Conservation (phyloP, 495 filamentous ascomycete species). For the Elasticomyces elasticus region DNA sequence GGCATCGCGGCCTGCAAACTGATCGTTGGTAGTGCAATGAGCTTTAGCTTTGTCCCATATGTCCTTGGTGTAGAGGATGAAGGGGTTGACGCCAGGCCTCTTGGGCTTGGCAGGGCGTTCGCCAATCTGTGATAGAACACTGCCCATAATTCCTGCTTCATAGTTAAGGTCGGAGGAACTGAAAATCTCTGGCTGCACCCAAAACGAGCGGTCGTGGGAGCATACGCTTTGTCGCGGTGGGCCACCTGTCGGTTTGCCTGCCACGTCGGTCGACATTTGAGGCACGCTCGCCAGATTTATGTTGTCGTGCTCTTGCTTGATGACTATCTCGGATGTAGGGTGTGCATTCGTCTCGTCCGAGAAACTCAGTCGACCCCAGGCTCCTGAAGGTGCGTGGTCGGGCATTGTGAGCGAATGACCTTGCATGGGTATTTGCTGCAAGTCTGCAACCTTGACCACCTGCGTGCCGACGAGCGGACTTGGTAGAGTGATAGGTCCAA, state of each 20-base stretch:
- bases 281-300: not conserved
- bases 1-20: conserved; percentile 58
- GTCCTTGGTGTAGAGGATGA: conserved; percentile 63
- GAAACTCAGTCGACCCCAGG: not conserved
- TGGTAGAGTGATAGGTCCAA: conserved; percentile 72
- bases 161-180: conserved; percentile 43
- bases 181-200: conserved; percentile 9
- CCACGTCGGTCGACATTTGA: not conserved
- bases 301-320: conserved; percentile 15
- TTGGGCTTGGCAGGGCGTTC: conserved; percentile 59
- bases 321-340: not conserved
- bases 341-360: not conserved
- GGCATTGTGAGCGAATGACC: not conserved
- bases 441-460: conserved; percentile 10
- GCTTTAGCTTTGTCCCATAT: conserved; percentile 65
- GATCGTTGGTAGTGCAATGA: conserved; percentile 50
- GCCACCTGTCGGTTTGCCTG: not conserved
- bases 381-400: not conserved
- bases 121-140: conserved; percentile 60
- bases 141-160: conserved; percentile 60
- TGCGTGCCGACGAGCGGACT: conserved; percentile 22
- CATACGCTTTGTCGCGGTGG: conserved; percentile 35
- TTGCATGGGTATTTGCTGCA: not conserved
- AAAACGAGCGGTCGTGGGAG: conserved; percentile 12
- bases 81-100: conserved; percentile 56